A percentile compares a stretch with the other conserved stretches of the same genome.
These are phyloP conservation scores for Pseudogymnoascus sp. DNA, from an alignment of 2,329 filamentous ascomycete species.

Conservation along the genomic window DNA sequence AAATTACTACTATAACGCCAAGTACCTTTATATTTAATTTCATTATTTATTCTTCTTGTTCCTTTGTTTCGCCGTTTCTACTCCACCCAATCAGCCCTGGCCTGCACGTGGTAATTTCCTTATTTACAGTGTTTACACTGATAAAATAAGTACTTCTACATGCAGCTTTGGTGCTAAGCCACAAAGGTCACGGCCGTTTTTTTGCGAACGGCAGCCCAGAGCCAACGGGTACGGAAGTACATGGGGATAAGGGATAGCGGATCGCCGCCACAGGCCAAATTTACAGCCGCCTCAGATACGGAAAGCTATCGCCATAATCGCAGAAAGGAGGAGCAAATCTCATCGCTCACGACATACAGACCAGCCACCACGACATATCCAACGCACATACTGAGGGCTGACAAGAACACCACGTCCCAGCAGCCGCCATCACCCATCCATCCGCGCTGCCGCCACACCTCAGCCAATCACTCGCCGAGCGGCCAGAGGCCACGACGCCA, in stretches of 20 bases:
- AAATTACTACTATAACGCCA: not conserved
- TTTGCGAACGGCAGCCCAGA: not conserved
- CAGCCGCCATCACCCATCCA: not conserved
- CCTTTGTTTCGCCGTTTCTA: not conserved
- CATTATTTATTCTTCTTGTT: not conserved
- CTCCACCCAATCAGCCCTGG: not conserved
- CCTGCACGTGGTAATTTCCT: not conserved
- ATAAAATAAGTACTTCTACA: not conserved
- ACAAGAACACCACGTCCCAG: not conserved
- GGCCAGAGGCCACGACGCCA: not conserved
- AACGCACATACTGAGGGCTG: not conserved
- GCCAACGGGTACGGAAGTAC: not conserved
- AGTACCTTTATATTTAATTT: not conserved
- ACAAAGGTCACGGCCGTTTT: not conserved
- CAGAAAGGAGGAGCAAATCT: not conserved
- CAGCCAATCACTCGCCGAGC: not conserved
- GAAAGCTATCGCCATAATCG: not conserved
- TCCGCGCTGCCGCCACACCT: not conserved
- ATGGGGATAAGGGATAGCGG: not conserved
- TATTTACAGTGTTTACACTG: not conserved
- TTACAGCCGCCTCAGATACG: not conserved
- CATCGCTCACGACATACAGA: not conserved
- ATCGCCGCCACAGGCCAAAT: constrained; percentile 2
- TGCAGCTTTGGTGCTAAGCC: not conserved
- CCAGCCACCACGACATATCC: not conserved